Percentiles rank a stretch among this genome's conserved stretches.
Conservation (phyloP, 768 basidiomycete genomes). For the Suillus hirtellus region DNA sequence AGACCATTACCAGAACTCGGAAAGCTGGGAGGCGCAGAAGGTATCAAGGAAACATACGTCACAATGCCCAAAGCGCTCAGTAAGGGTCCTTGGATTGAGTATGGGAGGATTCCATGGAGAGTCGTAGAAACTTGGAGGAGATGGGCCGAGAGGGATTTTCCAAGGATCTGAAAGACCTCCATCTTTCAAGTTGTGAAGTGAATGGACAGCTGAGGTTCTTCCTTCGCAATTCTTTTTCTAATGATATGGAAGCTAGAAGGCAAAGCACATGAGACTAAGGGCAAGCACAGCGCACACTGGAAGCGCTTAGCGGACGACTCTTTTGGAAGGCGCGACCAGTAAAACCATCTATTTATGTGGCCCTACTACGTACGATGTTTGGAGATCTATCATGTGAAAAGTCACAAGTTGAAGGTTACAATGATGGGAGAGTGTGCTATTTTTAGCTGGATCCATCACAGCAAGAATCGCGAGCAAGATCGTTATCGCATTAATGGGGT, state of each 20-base stretch:
- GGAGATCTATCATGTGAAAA: neutral
- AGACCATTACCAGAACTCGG: constrained; percentile 73
- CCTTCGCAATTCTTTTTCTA: neutral
- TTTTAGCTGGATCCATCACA: neutral
- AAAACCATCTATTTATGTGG: neutral
- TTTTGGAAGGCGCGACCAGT: neutral
- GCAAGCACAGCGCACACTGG: neutral
- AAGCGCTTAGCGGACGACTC: neutral
- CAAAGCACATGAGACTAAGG: neutral
- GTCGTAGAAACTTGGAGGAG: constrained; percentile 15
- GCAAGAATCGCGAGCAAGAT: neutral
- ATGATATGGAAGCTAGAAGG: neutral
- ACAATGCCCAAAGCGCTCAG: constrained; percentile 23
- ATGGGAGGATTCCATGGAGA: constrained; percentile 22
- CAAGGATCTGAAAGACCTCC: constrained; percentile 24
- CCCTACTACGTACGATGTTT: too few relatives aligned
- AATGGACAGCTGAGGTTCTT: neutral
- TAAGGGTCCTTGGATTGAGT: constrained; percentile 18
- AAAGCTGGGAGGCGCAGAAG: constrained; percentile 46
- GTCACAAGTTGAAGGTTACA: neutral
- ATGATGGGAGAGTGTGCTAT: neutral
- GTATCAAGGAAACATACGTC: constrained; percentile 20
- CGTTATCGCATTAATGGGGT: constrained; percentile 54
- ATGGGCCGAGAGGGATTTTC: constrained; percentile 19
- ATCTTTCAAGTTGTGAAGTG: constrained; percentile 15